Percentiles rank a stretch among this genome's conserved stretches.
Evolutionary conservation across 805 yeast genomes (phyloP).

Genomic region (Pichia cabralensis): DNA sequence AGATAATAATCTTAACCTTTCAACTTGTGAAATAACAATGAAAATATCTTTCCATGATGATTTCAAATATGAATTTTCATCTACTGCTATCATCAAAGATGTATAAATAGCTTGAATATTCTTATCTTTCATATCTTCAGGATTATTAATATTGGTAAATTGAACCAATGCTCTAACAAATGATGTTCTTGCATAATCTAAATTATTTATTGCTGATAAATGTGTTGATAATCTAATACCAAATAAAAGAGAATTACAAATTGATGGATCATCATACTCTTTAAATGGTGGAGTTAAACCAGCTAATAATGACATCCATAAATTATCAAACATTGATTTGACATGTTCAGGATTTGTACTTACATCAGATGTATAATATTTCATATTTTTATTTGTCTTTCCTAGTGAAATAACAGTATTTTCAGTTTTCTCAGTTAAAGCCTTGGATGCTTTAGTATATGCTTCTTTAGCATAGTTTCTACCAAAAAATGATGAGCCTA

Average conservation of each 20-base stretch:
- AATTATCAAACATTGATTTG: slow-evolving; percentile 81
- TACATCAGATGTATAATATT: slow-evolving; percentile 49
- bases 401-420: slow-evolving; percentile 63
- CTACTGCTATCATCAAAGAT: slow-evolving; percentile 64
- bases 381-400: slow-evolving; percentile 39
- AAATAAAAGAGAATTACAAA: slow-evolving; percentile 62
- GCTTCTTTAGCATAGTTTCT: slow-evolving; percentile 70
- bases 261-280: slow-evolving; percentile 70
- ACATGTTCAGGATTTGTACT: slow-evolving; percentile 58
- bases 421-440: slow-evolving; percentile 84
- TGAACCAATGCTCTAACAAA: slow-evolving; percentile 86
- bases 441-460: slow-evolving; percentile 85
- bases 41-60: slow-evolving; percentile 81
- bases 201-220: slow-evolving; percentile 73
- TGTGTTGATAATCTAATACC: slow-evolving; percentile 78
- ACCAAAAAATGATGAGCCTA: slow-evolving; percentile 47
- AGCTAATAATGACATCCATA: slow-evolving; percentile 96
- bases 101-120: slow-evolving; percentile 73
- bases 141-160: slow-evolving; percentile 70
- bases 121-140: slow-evolving; percentile 67
- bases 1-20: slow-evolving; percentile 78
- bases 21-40: slow-evolving; percentile 79
- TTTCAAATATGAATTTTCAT: slow-evolving; percentile 67
- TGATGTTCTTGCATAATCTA: slow-evolving; percentile 78
- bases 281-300: slow-evolving; percentile 91